Evolutionary conservation across 2,329 filamentous ascomycete species (phyloP).

Genomic region (Dothidotthia symphoricarpi): DNA sequence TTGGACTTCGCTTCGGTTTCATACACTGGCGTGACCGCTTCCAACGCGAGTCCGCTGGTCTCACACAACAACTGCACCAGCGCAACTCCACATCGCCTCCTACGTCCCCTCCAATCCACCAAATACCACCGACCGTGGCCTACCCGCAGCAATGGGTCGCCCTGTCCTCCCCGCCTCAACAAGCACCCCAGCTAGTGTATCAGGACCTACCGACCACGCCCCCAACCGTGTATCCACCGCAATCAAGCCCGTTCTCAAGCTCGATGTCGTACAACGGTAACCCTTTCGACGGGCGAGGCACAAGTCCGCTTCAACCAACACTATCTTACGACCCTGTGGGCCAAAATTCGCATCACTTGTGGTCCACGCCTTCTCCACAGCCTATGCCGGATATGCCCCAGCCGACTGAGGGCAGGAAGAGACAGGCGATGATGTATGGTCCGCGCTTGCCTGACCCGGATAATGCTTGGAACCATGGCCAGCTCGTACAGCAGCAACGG

Average conservation of each 20-base stretch:
- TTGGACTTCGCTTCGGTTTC: constrained; percentile 51
- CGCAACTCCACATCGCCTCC: constrained; percentile 31
- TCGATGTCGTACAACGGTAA: constrained; percentile 30
- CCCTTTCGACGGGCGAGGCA: constrained; percentile 16
- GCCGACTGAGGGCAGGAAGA: constrained; percentile 31
- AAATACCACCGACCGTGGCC: constrained; percentile 8
- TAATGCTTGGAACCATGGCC: too few relatives aligned
- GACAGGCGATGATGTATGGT: constrained; percentile 34
- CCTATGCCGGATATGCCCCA: constrained; percentile 33
- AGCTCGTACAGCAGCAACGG: too few relatives aligned
- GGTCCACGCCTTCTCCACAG: constrained; percentile 29
- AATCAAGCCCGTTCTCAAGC: constrained; percentile 29
- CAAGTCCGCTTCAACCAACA: constrained; percentile 16
- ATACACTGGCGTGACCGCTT: constrained; percentile 53
- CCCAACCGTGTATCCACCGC: constrained; percentile 27
- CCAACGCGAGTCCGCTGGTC: constrained; percentile 44
- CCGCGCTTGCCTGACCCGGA: constrained; percentile 14
- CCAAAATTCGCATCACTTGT: constrained; percentile 16
- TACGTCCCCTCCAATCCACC: constrained; percentile 22
- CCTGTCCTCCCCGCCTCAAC: constrained; percentile 23
- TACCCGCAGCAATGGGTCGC: constrained; percentile 31
- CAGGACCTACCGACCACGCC: constrained; percentile 31
- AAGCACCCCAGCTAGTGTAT: constrained; percentile 27
- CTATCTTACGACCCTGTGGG: constrained; percentile 14
- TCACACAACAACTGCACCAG: constrained; percentile 45